A percentile compares a stretch with the other conserved stretches of the same genome.
Conservation (phyloP, 2,329 filamentous ascomycete genomes). For the Aureobasidium lini region DNA sequence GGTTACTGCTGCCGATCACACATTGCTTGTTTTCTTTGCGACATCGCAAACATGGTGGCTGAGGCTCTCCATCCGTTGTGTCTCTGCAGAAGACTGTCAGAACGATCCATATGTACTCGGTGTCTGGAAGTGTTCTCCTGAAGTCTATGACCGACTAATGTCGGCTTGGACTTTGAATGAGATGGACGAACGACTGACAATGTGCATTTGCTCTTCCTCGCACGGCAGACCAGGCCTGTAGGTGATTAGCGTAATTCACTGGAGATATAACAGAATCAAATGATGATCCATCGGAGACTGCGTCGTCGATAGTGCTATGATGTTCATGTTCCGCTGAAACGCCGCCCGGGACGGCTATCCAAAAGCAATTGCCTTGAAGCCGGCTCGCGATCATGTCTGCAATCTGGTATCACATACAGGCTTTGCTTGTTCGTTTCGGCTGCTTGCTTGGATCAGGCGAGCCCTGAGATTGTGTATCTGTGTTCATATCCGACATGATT, state of each 20-base stretch:
- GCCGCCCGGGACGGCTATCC: not conserved
- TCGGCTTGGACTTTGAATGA: not conserved
- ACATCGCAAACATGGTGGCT: conserved; percentile 50
- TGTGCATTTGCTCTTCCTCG: conserved; percentile 45
- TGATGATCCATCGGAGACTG: not conserved
- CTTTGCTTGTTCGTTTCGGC: conserved; percentile 11
- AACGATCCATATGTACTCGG: not conserved
- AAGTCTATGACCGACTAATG: too few relatives aligned
- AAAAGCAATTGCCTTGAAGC: not conserved
- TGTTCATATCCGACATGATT: conserved; percentile 1
- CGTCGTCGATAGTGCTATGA: not conserved
- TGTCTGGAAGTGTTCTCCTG: too few relatives aligned
- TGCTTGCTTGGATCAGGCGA: conserved; percentile 1
- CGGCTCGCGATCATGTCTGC: not conserved
- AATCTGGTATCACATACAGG: not conserved
- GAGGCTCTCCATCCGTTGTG: conserved; percentile 41
- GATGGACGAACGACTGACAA: conserved; percentile 33
- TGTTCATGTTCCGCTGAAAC: not conserved
- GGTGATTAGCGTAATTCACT: not conserved
- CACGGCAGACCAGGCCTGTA: conserved; percentile 39
- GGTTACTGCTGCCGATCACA: conserved; percentile 52
- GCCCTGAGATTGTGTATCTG: not conserved
- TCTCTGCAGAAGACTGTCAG: conserved; percentile 17
- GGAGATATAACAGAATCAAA: not conserved
- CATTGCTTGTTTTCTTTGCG: conserved; percentile 52